Evolutionary conservation across 768 basidiomycete species (phyloP), one percentile per base, ranked within the genome.

Genomic region (Russula abietina): DNA sequence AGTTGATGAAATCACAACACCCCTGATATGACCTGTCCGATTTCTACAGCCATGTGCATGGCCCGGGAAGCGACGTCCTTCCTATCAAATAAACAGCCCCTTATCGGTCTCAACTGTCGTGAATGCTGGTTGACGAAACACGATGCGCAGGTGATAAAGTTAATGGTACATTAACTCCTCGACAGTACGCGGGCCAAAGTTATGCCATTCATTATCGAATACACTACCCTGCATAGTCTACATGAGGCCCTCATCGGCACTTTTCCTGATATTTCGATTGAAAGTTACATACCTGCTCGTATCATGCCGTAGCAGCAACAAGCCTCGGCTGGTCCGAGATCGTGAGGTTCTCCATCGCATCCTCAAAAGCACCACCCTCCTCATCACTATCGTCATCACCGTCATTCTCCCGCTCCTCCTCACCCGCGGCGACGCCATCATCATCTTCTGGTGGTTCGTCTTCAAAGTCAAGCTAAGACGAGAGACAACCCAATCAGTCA

Each of bases 381-480:
- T 67, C 70, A n/a, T 58, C 67, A 16, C 57, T 60, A 54, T 73
- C 73, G 6, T 32, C 55, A 1, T 59, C 65, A 9, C 67, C 62
- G 16, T 67, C 70, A 14, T 60, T 64, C 4, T 67, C 69, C 12
- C 61, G 63, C 8, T 63, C 70, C 12, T 48, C 61, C 38, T 62
- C 59, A 62, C 58, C 30, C 57, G 60, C 19, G 60, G 76, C 11
- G 76, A 80, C 4, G 80, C 79, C 19, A 53, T 62, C 66, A 2
- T 66, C 66, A 1, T 66, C 65, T 4, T 85, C 86, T 8, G 80
- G 78, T n/a, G 79, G 77, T 59, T 90, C 86, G 67, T 93, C 90
- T 69, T 93, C 89, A 70, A 83, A 92, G 70, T 93, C 93, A 61
- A 93, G 83, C 90, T 93, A 62, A 3, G 24, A 26, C 30, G 22